Evolutionary conservation across 139 green algal species (phyloP), one percentile per base, ranked within the genome.

Genomic region (Eudorina sp.): DNA sequence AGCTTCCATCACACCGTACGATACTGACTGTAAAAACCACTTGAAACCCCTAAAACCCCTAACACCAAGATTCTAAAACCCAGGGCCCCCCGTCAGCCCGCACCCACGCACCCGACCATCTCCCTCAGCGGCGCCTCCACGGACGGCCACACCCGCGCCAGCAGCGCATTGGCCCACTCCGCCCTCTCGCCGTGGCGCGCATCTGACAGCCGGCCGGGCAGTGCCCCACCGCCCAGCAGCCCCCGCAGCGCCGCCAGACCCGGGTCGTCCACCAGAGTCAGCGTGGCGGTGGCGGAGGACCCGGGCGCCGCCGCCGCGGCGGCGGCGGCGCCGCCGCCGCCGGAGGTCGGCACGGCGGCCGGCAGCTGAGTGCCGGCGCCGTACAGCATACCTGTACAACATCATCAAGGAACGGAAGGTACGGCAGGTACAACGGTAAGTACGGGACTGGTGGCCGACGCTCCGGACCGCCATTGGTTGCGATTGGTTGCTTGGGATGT

Each of bases 161-260:
- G 64, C 81, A 87, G 81, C 43, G 62, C 62, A 40, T 87, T 87
- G 13, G 31, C 45, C 81, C 81, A 87, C 66, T 87, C 81, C 18
- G 64, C 81, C 18, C 64, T 31, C 81, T 87, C 81, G 19, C 81
- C 81, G 0, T 40, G n/a, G 1, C 81, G 62, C 16, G 64, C 64
- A 68, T 87, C 81, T 45, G n/a, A 62, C 81, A 78, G 45, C 43
- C 81, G 78, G 64, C 31, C n/a, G 1, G 81, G 81, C 81, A 87
- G 64, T 0, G 31, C 13, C 5, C 75, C 75, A 19, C 81, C 81
- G 41, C 80, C 80, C 31, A 69, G 23, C 64, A 87, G 81, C 21
- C 1, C 43, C 1, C 64, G 45, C 62, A 87, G 81, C 3, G 81
- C 81, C 29, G 64, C n/a, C 45, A 87, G 43, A 34, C 81, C 81